These are phyloP conservation scores for Phoma herbarum DNA, from an alignment of 2,329 filamentous ascomycete species.

Conservation along the genomic window DNA sequence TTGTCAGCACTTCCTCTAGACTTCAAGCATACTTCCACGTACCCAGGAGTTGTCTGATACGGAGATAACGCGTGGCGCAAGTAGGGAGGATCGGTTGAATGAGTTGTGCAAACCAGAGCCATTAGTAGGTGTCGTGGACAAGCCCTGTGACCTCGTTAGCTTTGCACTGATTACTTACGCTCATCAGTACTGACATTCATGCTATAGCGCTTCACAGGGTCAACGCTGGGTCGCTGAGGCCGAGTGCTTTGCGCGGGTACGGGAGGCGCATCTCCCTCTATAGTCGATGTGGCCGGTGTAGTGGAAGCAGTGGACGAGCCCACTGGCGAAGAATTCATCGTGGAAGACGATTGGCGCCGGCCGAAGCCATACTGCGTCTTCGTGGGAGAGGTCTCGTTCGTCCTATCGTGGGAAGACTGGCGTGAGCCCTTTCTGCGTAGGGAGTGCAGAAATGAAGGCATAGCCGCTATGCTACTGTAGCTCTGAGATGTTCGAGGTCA, in stretches of 20 bases:
- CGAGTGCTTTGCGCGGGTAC: constrained; percentile 48
- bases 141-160: constrained; percentile 51
- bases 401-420: constrained; percentile 63
- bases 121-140: constrained; percentile 62
- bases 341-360: constrained; percentile 68
- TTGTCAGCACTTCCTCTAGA: constrained; percentile 12
- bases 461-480: constrained; percentile 33
- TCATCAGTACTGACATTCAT: constrained; percentile 42
- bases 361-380: constrained; percentile 34
- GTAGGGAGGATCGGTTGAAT: constrained; percentile 73
- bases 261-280: constrained; percentile 70
- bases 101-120: constrained; percentile 55
- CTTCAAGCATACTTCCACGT: constrained; percentile 47
- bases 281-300: constrained; percentile 72
- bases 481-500: constrained; percentile 14
- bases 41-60: constrained; percentile 87
- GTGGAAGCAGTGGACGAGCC: constrained; percentile 76
- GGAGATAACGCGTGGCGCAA: constrained; percentile 81
- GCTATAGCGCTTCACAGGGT: constrained; percentile 65
- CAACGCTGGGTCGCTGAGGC: constrained; percentile 53
- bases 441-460: constrained; percentile 75
- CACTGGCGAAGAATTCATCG: constrained; percentile 63
- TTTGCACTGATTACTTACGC: neutral
- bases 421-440: constrained; percentile 76
- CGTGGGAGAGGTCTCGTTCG: constrained; percentile 22